Percentiles rank a stretch among this genome's conserved stretches.
Evolutionary conservation across 305 asterid genomes (phyloP).

Genomic region (Solanum aculeatissimum): DNA sequence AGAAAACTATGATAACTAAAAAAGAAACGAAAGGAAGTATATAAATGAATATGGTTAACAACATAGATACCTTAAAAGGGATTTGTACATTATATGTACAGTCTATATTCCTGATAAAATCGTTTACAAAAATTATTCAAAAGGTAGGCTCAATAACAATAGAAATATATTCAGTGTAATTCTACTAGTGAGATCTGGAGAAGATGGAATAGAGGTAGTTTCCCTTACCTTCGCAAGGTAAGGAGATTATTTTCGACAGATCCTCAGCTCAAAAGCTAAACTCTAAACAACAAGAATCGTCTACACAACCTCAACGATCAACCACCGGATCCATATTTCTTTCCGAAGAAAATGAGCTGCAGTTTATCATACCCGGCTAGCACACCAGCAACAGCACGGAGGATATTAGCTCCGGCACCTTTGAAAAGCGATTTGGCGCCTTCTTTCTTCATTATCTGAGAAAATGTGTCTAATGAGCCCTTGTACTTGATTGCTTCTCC

Average conservation of each 20-base stretch:
- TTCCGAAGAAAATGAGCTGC: conserved; percentile 34
- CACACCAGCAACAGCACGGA: conserved; percentile 48
- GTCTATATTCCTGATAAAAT: background rate
- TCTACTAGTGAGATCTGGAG: accelerated
- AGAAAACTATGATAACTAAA: no score
- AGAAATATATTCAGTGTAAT: background rate
- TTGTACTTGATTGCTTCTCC: conserved; percentile 51
- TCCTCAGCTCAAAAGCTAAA: background rate
- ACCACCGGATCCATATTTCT: conserved; percentile 51
- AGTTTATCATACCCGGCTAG: conserved; percentile 52
- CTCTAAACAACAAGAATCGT: background rate
- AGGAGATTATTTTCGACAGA: background rate
- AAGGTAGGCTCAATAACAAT: background rate
- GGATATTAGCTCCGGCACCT: conserved; percentile 48
- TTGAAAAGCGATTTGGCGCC: conserved; percentile 41
- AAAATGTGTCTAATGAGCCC: conserved; percentile 40
- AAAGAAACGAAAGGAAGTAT: no score
- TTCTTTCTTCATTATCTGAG: conserved; percentile 38
- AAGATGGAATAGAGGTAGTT: no score
- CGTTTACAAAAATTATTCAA: background rate
- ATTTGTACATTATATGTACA: no score
- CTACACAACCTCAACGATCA: background rate
- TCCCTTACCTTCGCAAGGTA: background rate
- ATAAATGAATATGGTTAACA: no score
- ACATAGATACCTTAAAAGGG: no score